Evolutionary conservation across 306 rosid species (phyloP).

Genomic region (Pyrus communis): DNA sequence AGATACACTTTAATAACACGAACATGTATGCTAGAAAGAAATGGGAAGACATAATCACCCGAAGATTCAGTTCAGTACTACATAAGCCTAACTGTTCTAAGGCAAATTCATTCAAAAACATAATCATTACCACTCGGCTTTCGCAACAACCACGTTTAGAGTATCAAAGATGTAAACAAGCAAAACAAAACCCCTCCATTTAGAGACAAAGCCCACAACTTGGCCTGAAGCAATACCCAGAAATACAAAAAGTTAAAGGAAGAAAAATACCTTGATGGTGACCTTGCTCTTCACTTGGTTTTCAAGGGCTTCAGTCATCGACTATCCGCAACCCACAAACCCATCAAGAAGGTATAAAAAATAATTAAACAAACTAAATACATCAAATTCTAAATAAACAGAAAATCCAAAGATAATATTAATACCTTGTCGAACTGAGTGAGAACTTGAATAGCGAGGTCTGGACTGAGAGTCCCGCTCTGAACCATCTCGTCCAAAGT

Average conservation of each 20-base stretch:
- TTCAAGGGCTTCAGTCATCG: slow-evolving; percentile 92
- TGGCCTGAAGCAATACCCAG: too few relatives aligned
- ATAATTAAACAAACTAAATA: background rate
- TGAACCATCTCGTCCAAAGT: slow-evolving; percentile 93
- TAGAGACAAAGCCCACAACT: background rate
- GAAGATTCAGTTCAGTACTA: background rate
- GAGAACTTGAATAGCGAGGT: slow-evolving; percentile 91
- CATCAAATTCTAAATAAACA: background rate
- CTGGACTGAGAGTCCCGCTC: slow-evolving; percentile 78
- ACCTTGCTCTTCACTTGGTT: slow-evolving; percentile 84
- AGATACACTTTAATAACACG: background rate
- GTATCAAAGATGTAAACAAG: background rate
- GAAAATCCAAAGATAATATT: background rate
- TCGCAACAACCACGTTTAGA: background rate
- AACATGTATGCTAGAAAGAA: background rate
- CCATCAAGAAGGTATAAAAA: background rate
- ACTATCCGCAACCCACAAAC: slow-evolving; percentile 27
- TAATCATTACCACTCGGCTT: background rate
- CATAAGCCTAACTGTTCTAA: background rate
- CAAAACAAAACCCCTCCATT: background rate
- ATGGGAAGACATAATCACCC: background rate
- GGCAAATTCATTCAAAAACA: background rate
- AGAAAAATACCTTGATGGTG: slow-evolving; percentile 52
- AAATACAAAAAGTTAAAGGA: too few relatives aligned
- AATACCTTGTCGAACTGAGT: slow-evolving; percentile 90